phyloP scores from a whole-genome alignment of 768 basidiomycete genomes.

The Leccinum fibrillosum region DNA sequence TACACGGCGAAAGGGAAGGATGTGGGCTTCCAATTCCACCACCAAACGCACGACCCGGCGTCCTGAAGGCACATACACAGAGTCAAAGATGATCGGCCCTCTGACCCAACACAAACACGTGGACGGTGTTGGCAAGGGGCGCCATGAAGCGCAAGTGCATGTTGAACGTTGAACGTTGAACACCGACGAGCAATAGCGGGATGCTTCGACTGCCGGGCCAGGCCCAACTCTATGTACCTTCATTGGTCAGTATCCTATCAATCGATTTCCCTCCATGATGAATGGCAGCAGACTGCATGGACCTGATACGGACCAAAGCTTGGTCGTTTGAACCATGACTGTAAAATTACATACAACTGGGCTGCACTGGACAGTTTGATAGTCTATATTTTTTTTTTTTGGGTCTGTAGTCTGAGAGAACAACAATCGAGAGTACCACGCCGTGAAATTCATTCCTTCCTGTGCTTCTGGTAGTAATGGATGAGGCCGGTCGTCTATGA shows the following conservation, averaged over 20 bases:
- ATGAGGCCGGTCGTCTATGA: slow-evolving; percentile 89
- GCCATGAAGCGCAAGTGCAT: too few relatives aligned
- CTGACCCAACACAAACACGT: not conserved
- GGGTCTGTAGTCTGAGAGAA: not conserved
- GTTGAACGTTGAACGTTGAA: too few relatives aligned
- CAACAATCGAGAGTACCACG: not conserved
- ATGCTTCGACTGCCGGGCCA: not conserved
- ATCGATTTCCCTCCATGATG: not conserved
- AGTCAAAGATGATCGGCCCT: not conserved
- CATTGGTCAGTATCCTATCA: not conserved
- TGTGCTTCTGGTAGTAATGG: slow-evolving; percentile 91
- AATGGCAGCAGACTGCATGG: not conserved
- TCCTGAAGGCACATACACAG: not conserved
- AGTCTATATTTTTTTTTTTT: slow-evolving; percentile 1
- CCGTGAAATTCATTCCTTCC: slow-evolving; percentile 55
- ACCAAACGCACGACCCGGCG: not conserved
- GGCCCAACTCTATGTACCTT: not conserved
- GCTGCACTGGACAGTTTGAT: not conserved
- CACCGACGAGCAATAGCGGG: not conserved
- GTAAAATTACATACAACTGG: slow-evolving; percentile 14
- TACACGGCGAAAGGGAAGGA: too few relatives aligned
- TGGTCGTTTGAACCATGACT: not conserved
- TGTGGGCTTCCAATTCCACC: not conserved
- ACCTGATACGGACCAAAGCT: not conserved
- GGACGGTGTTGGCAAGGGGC: not conserved